These are phyloP conservation scores for Globisporangium mamillatum DNA, from an alignment of 352 stramenopile genomes.

Conservation along the genomic window DNA sequence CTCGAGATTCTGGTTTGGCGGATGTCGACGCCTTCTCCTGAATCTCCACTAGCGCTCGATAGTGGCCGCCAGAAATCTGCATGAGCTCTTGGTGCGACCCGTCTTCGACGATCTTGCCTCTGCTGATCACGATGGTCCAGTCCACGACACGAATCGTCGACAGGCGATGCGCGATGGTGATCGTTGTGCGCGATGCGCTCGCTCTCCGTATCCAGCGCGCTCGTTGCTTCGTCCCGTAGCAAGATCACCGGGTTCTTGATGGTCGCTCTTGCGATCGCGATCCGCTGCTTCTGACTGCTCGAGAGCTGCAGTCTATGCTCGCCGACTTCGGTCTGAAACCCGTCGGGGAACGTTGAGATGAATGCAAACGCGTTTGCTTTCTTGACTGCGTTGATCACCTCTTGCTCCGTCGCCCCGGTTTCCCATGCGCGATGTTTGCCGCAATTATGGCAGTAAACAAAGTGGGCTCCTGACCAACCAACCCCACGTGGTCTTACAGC, in stretches of 20 bases:
- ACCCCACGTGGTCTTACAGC: conserved; percentile 74
- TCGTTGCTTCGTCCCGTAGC: conserved; percentile 37
- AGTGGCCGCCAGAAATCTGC: conserved; percentile 35
- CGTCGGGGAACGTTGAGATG: conserved; percentile 80
- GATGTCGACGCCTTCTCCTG: background rate
- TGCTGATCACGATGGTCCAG: conserved; percentile 23
- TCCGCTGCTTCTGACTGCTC: conserved; percentile 91
- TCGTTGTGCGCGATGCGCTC: conserved; percentile 37
- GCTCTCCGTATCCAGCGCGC: conserved; percentile 10
- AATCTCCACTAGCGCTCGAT: conserved; percentile 34
- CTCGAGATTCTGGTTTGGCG: background rate
- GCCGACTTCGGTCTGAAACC: conserved; percentile 82
- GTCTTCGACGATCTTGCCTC: conserved; percentile 8
- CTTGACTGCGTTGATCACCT: conserved; percentile 66
- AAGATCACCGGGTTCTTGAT: conserved; percentile 72
- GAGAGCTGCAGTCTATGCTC: conserved; percentile 68
- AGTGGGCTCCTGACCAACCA: conserved; percentile 86
- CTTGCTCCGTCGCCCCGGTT: conserved; percentile 55
- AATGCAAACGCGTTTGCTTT: conserved; percentile 86
- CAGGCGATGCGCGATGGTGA: conserved; percentile 74
- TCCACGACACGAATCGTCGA: conserved; percentile 73
- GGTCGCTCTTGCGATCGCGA: conserved; percentile 87
- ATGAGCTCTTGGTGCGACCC: conserved; percentile 87
- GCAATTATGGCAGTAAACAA: conserved; percentile 40
- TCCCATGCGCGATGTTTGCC: conserved; percentile 64